These are phyloP conservation scores for Penicillium sp. DNA, from an alignment of 2,329 filamentous ascomycete species.

Conservation along the genomic window DNA sequence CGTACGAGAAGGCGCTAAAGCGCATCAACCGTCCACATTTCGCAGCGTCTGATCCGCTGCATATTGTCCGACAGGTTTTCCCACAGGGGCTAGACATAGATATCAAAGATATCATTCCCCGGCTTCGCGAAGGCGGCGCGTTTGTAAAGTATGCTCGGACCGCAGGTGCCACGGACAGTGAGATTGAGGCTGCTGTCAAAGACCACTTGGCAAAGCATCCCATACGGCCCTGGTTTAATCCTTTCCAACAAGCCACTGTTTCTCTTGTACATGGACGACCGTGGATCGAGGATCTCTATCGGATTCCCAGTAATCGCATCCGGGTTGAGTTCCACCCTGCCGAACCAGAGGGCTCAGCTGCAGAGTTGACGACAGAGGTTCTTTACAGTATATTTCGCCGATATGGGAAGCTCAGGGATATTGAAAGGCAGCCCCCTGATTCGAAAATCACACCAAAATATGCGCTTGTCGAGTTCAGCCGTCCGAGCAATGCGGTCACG, in stretches of 20 bases:
- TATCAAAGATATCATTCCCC: conserved; percentile 80
- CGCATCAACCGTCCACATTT: conserved; percentile 57
- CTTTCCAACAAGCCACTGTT: conserved; percentile 72
- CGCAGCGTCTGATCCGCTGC: conserved; percentile 60
- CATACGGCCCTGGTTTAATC: conserved; percentile 89
- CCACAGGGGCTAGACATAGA: conserved; percentile 67
- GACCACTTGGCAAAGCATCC: conserved; percentile 70
- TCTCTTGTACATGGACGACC: conserved; percentile 81
- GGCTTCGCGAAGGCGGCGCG: conserved; percentile 88
- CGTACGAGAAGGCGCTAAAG: conserved; percentile 56
- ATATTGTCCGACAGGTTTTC: conserved; percentile 65
- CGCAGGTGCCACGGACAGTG: conserved; percentile 50
- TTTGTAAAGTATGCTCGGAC: conserved; percentile 82
- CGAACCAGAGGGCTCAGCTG: conserved; percentile 70
- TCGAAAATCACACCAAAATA: conserved; percentile 84
- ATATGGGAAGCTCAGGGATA: conserved; percentile 90
- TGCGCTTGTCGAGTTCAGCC: conserved; percentile 77
- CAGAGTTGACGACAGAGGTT: conserved; percentile 83
- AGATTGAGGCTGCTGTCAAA: conserved; percentile 66
- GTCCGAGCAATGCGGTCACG: conserved; percentile 78
- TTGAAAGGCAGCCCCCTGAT: conserved; percentile 79
- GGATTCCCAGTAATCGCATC: conserved; percentile 76
- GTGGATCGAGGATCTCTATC: conserved; percentile 91
- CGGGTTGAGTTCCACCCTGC: conserved; percentile 84
- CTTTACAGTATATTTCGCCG: conserved; percentile 85